Conservation (phyloP, 345 rosid species). For the Brassica incana region DNA sequence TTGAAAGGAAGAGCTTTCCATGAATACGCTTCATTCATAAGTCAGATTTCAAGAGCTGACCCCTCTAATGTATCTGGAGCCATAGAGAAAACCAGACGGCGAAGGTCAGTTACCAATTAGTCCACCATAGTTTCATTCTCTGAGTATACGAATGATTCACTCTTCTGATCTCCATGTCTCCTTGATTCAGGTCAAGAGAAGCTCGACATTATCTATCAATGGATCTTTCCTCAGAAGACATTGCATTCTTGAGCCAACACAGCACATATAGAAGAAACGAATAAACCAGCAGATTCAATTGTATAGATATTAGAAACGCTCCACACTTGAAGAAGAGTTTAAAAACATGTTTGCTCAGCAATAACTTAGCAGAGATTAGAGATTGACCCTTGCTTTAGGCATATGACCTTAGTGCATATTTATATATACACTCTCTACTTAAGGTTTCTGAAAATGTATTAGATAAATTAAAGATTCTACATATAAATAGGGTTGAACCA, state of each 20-base stretch:
- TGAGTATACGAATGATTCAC: background rate
- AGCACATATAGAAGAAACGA: conserved; percentile 40
- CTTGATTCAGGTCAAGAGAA: conserved; percentile 53
- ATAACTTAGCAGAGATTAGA: conserved; percentile 3
- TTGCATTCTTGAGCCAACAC: conserved; percentile 53
- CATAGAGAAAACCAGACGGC: conserved; percentile 38
- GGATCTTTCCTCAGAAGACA: conserved; percentile 64
- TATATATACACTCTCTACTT: background rate
- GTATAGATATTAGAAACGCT: conserved; percentile 24
- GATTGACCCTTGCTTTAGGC: background rate
- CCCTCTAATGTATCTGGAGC: conserved; percentile 53
- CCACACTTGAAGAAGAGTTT: conserved; percentile 21
- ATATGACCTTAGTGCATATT: conserved; percentile 5
- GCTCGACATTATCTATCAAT: conserved; percentile 68
- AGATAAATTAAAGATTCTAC: conserved; percentile 34
- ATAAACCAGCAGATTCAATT: conserved; percentile 4
- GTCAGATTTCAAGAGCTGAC: conserved; percentile 66
- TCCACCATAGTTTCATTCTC: background rate
- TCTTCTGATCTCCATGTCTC: conserved; percentile 16
- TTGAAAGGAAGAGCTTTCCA: conserved; percentile 62
- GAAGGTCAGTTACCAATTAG: conserved; percentile 49
- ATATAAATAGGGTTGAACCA: conserved; percentile 30
- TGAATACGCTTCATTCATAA: conserved; percentile 72
- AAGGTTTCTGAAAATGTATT: conserved; percentile 9
- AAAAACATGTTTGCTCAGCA: background rate